Conservation (phyloP, 441 rosid species). For the Mallotus repandus region DNA sequence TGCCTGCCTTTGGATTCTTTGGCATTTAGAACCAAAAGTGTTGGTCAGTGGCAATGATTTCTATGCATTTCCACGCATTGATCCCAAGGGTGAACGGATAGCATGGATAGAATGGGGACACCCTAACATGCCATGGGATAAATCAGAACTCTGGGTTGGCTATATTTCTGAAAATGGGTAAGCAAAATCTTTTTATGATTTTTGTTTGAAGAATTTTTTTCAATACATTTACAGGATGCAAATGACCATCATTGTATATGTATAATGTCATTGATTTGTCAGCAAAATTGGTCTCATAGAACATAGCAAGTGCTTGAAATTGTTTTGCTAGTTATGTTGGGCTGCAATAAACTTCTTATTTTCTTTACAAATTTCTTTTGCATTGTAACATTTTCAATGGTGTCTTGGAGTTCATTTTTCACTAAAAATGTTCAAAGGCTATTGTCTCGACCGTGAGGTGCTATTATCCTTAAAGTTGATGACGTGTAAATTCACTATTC, state of each 20-base stretch:
- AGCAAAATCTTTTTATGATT: constrained; percentile 19
- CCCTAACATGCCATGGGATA: constrained; percentile 98
- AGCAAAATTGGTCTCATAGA: not conserved
- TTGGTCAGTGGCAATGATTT: constrained; percentile 75
- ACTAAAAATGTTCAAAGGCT: not conserved
- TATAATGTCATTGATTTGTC: not conserved
- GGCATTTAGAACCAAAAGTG: constrained; percentile 64
- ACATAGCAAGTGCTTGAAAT: not conserved
- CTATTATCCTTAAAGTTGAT: too few relatives aligned
- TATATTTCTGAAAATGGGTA: constrained; percentile 78
- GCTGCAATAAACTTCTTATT: not conserved
- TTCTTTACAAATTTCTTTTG: not conserved
- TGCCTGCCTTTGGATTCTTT: constrained; percentile 1
- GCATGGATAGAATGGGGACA: constrained; percentile 96
- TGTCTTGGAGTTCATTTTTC: not conserved
- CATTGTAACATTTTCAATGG: not conserved
- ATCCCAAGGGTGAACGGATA: constrained; percentile 62
- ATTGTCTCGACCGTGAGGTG: not conserved
- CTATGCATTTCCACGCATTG: constrained; percentile 91
- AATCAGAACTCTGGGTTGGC: constrained; percentile 91
- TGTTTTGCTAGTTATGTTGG: not conserved
- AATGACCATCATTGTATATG: not conserved
- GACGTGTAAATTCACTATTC: too few relatives aligned
- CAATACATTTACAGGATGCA: not conserved
- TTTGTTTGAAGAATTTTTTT: not conserved